These are phyloP conservation scores for Hamamelis virginiana DNA, from an alignment of 164 flowering plant species.

Conservation along the genomic window DNA sequence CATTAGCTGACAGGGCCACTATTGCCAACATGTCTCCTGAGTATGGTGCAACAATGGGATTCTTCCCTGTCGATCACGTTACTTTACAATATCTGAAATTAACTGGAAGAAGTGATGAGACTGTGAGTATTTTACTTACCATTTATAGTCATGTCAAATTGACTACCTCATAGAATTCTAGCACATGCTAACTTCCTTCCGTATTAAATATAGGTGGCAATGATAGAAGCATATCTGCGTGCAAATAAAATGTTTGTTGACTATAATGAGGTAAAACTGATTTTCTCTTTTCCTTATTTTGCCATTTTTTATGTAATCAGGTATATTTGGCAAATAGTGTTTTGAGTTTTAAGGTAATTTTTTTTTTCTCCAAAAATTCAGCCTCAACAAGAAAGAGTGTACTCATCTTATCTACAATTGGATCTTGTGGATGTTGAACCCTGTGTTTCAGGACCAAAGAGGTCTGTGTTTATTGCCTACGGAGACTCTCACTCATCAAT, in stretches of 20 bases:
- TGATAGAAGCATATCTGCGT: constrained; percentile 84
- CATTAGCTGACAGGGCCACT: constrained; percentile 93
- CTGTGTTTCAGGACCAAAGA: constrained; percentile 91
- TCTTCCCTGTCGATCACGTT: constrained; percentile 95
- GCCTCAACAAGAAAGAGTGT: constrained; percentile 80
- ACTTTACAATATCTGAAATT: constrained; percentile 84
- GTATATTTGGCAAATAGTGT: too few species aligned
- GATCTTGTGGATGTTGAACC: constrained; percentile 83
- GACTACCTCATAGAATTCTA: neutral
- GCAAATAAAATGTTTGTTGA: constrained; percentile 91
- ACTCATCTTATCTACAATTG: constrained; percentile 75
- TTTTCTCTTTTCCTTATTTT: neutral
- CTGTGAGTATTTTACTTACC: constrained; percentile 44
- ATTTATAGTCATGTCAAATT: neutral
- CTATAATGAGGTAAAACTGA: constrained; percentile 57
- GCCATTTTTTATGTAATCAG: neutral
- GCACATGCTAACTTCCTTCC: neutral
- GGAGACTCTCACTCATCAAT: neutral
- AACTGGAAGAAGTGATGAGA: constrained; percentile 94
- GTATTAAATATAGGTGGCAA: constrained; percentile 49
- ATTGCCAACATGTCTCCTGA: constrained; percentile 98
- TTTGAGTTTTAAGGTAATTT: too few species aligned
- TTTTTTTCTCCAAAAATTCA: constrained; percentile 21
- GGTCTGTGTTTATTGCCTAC: constrained; percentile 35
- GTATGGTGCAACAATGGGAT: constrained; percentile 99